Evolutionary conservation across 2,329 filamentous ascomycete species (phyloP), one percentile per base, ranked within the genome.

Genomic region (Claviceps africana): DNA sequence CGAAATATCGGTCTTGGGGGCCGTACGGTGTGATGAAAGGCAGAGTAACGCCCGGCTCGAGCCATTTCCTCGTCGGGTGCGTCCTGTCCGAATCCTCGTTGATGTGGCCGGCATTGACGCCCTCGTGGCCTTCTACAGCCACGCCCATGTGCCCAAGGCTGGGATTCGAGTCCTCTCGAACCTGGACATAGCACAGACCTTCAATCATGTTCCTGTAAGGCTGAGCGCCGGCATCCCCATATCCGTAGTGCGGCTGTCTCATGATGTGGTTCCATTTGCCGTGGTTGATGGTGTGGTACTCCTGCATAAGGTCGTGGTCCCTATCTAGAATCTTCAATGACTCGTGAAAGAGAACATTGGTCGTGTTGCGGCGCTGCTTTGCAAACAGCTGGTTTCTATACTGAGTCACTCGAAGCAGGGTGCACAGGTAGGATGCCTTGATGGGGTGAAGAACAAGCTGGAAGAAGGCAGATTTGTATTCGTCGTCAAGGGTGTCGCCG

Each of bases 401-500:
- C 17, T 67, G 65, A 1, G 65, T 70, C 13, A 75, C 69, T 50
- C 70, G 71, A 31, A 75, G 71, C 42, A 73, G 69, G 19, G 73
- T 71, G 53, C 76, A 75, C 37, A 76, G 75, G n/a, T 73, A 70
- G 2, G 73, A 78, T 2, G 79, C 78, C 37, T 76, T 73, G 47
- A 78, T 72, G 0, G 81, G 79, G 51, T 84, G 78, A 6, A 81
- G 69, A 9, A 84, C 70, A 53, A 80, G 73, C 57, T 85, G 72
- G 61, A 81, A 84, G 57, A 79, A 78, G 0, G 78, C 72, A 1
- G 78, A 67, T 52, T 74, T 72, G 8, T 71, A 67, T 1, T 68
- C 67, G 0, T 63, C 58, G 0, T 69, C 61, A 0, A 81, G 61
- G 2, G 63, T 62, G 17, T 71, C 62, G 47, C 75, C 70, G 0